A percentile compares a stretch with the other conserved stretches of the same genome.
phyloP scores from a whole-genome alignment of 495 filamentous ascomycete species.

The Xylaria longipes region DNA sequence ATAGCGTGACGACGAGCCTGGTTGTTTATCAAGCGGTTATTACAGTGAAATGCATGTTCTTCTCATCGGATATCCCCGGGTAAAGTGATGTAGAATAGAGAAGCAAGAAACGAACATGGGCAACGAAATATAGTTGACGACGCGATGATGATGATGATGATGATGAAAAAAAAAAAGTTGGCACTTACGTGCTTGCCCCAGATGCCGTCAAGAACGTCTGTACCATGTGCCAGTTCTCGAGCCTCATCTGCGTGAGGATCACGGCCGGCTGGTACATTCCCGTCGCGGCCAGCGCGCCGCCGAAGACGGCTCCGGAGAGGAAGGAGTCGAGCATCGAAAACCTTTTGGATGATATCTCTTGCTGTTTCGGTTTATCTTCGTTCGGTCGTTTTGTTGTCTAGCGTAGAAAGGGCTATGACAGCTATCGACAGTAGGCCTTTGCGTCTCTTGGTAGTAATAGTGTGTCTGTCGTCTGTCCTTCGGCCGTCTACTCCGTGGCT shows the following conservation, averaged over 20 bases:
- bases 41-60: neutral
- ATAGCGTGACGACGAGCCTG: slow-evolving; percentile 40
- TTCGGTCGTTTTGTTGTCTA: neutral
- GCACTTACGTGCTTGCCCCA: slow-evolving; percentile 62
- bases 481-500: neutral
- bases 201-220: slow-evolving; percentile 62
- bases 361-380: slow-evolving; percentile 21
- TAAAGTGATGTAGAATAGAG: neutral
- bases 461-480: neutral
- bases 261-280: slow-evolving; percentile 59
- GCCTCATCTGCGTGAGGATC: slow-evolving; percentile 60
- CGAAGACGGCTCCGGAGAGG: slow-evolving; percentile 58
- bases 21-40: neutral
- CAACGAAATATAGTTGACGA: neutral
- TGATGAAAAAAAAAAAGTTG: too few species aligned
- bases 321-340: slow-evolving; percentile 28
- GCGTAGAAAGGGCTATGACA: too few species aligned
- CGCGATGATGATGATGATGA: neutral
- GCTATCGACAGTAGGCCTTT: neutral
- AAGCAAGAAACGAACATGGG: neutral
- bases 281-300: slow-evolving; percentile 58
- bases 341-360: slow-evolving; percentile 9
- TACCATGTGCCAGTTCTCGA: slow-evolving; percentile 64
- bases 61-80: neutral
- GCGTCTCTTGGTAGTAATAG: neutral